Percentiles rank a stretch among this genome's conserved stretches.
Evolutionary conservation across 306 rosid species (phyloP).

Genomic region (Canavalia ensiformis): DNA sequence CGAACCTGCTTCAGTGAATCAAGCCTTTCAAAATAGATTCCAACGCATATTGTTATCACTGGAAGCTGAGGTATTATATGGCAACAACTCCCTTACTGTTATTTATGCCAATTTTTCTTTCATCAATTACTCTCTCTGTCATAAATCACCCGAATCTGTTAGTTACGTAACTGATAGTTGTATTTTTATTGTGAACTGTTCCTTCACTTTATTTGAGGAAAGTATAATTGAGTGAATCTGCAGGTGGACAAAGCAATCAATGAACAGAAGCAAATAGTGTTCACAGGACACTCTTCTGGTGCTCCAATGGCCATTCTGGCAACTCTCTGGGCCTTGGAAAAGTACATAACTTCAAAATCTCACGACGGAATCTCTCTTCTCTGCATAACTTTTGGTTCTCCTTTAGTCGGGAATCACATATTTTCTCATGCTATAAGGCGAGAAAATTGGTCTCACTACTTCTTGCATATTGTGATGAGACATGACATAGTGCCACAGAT

Average conservation of each 20-base stretch:
- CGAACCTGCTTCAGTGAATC: constrained; percentile 62
- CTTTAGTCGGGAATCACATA: constrained; percentile 71
- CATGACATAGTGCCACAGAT: constrained; percentile 78
- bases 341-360: background rate
- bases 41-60: constrained; percentile 41
- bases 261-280: constrained; percentile 55
- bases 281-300: constrained; percentile 81
- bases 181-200: background rate
- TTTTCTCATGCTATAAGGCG: constrained; percentile 81
- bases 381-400: constrained; percentile 87
- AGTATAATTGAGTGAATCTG: constrained; percentile 1
- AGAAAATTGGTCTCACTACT: constrained; percentile 70
- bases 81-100: background rate
- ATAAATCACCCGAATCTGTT: constrained; percentile 1
- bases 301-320: constrained; percentile 77
- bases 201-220: background rate
- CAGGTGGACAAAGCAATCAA: constrained; percentile 60
- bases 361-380: constrained; percentile 27
- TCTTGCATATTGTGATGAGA: constrained; percentile 65
- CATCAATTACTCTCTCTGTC: background rate
- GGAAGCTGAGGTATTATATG: constrained; percentile 44
- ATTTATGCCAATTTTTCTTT: too few species aligned
- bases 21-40: constrained; percentile 59
- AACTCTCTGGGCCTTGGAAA: constrained; percentile 73
- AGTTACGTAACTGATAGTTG: background rate